Evolutionary conservation across 441 rosid species (phyloP).

Genomic region (Brassica hybrid): DNA sequence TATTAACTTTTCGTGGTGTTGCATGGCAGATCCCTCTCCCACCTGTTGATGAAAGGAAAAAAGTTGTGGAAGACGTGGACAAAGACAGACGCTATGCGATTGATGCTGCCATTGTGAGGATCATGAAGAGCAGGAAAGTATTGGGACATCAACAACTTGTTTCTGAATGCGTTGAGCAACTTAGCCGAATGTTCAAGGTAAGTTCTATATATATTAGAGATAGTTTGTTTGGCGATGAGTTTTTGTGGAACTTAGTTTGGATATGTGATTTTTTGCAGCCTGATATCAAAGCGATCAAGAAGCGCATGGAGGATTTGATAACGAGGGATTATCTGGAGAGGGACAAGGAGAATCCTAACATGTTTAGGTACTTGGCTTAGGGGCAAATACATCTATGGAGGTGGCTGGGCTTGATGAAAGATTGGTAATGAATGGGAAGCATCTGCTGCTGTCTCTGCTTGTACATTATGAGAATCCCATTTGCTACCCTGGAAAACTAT

Average conservation of each 20-base stretch:
- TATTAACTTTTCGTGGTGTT: neutral
- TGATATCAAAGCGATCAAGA: constrained; percentile 94
- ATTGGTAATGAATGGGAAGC: constrained; percentile 3
- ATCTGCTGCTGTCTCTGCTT: neutral
- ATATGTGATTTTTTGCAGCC: constrained; percentile 63
- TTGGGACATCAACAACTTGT: constrained; percentile 88
- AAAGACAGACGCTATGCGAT: constrained; percentile 90
- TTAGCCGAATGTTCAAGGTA: constrained; percentile 97
- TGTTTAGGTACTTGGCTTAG: constrained; percentile 76
- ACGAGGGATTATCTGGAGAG: constrained; percentile 86
- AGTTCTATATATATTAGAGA: neutral
- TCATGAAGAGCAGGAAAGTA: constrained; percentile 92
- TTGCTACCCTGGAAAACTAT: constrained; percentile 5
- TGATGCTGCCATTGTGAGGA: constrained; percentile 97
- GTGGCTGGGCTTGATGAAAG: constrained; percentile 26
- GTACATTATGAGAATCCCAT: constrained; percentile 36
- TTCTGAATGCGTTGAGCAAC: constrained; percentile 87
- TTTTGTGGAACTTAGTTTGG: no score
- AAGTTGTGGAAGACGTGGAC: constrained; percentile 89
- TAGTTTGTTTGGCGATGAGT: no score
- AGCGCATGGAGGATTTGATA: constrained; percentile 91
- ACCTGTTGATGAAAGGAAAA: constrained; percentile 90
- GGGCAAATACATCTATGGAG: neutral
- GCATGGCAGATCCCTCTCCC: constrained; percentile 84
- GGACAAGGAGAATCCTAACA: constrained; percentile 68